phyloP scores from a whole-genome alignment of 495 filamentous ascomycete genomes.

The Lichina pygmaea region DNA sequence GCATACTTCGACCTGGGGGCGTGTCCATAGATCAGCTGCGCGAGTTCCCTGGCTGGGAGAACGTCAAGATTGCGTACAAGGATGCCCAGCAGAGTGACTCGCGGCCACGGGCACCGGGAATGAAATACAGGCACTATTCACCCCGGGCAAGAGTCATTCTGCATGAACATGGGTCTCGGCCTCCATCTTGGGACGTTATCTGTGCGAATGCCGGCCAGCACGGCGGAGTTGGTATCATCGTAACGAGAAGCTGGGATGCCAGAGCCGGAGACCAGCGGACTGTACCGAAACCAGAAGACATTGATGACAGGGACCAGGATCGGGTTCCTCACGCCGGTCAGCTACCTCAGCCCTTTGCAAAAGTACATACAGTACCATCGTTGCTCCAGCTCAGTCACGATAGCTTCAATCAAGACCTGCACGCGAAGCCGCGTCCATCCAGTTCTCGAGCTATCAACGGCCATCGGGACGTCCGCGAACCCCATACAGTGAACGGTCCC shows the following conservation, averaged over 20 bases:
- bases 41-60: constrained; percentile 53
- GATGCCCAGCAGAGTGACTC: constrained; percentile 29
- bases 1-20: constrained; percentile 67
- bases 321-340: too few species aligned
- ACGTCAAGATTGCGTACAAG: constrained; percentile 44
- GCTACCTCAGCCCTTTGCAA: too few species aligned
- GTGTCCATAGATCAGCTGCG: constrained; percentile 67
- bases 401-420: too few species aligned
- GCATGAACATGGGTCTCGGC: constrained; percentile 28
- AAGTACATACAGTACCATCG: too few species aligned
- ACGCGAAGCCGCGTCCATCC: too few species aligned
- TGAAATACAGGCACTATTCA: constrained; percentile 98
- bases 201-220: neutral
- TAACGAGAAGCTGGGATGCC: constrained; percentile 11
- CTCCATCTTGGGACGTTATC: constrained; percentile 10
- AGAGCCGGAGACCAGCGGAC: too few species aligned
- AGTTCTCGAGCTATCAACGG: neutral
- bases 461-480: neutral
- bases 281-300: too few species aligned
- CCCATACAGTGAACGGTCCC: neutral
- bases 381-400: neutral
- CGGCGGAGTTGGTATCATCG: constrained; percentile 11
- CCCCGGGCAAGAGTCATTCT: constrained; percentile 70
- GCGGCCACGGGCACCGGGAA: constrained; percentile 64
- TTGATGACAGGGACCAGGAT: too few species aligned